Percentiles rank a stretch among this genome's conserved stretches.
Conservation (phyloP, 116 monocot species). For the Dioscorea cayenensis region DNA sequence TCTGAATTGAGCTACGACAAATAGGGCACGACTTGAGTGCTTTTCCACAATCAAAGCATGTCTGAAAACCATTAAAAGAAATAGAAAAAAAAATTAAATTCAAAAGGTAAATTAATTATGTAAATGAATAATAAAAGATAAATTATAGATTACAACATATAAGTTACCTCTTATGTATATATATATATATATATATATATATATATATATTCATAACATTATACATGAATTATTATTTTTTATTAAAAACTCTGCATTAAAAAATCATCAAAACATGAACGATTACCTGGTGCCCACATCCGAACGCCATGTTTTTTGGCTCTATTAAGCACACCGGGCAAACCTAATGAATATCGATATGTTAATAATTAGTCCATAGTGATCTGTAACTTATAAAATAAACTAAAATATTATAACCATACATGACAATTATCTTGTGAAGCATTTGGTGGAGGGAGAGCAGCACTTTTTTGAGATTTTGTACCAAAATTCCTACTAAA, state of each 20-base stretch:
- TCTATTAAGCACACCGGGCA: conserved; percentile 79
- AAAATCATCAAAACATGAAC: not conserved
- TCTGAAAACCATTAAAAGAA: conserved; percentile 30
- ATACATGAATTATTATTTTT: too few relatives aligned
- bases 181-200: too few relatives aligned
- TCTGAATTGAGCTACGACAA: conserved; percentile 67
- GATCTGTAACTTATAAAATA: not conserved
- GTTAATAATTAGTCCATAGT: not conserved
- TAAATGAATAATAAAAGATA: too few relatives aligned
- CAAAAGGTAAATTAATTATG: too few relatives aligned
- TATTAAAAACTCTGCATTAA: too few relatives aligned
- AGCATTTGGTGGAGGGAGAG: conserved; percentile 46
- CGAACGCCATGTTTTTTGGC: conserved; percentile 75
- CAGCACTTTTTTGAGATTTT: conserved; percentile 50
- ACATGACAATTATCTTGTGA: conserved; percentile 25
- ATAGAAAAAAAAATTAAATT: too few relatives aligned
- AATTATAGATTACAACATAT: too few relatives aligned
- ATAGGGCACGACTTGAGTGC: conserved; percentile 66
- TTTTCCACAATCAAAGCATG: conserved; percentile 72
- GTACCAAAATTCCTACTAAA: conserved; percentile 14
- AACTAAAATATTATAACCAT: not conserved
- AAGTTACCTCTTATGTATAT: too few relatives aligned
- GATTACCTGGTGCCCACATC: conserved; percentile 86
- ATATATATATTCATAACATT: too few relatives aligned
- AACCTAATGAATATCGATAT: conserved; percentile 25